Percentiles rank a stretch among this genome's conserved stretches.
Conservation (phyloP, 257 asterid species). For the Coffea canephora region DNA sequence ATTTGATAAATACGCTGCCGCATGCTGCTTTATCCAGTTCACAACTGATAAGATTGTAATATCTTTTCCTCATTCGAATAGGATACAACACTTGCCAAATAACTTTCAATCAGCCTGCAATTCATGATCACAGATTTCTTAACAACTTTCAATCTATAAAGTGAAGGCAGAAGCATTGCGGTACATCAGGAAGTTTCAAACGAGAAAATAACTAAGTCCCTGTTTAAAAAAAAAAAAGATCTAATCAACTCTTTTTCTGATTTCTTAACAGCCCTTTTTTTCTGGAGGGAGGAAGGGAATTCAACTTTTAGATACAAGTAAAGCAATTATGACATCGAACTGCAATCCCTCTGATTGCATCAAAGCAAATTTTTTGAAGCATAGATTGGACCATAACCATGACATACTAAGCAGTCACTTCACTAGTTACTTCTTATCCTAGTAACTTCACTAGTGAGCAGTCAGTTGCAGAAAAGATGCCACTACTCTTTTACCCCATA, state of each 20-base stretch:
- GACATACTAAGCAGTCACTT: neutral
- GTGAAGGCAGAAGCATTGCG: neutral
- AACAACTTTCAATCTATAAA: no score
- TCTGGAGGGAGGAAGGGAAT: no score
- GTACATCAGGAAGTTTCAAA: neutral
- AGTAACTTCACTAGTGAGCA: neutral
- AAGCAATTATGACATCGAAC: neutral
- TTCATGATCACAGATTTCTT: no score
- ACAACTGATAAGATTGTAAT: neutral
- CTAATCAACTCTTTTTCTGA: no score
- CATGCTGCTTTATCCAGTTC: neutral
- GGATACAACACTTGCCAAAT: neutral
- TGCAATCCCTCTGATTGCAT: neutral
- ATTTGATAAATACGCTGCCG: neutral
- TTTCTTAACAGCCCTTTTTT: no score
- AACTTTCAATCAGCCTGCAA: neutral
- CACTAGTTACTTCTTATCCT: no score
- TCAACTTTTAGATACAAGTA: neutral
- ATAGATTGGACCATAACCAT: neutral
- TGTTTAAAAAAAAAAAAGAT: no score
- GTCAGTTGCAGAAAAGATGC: neutral
- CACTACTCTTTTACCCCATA: neutral
- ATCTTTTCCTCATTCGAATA: neutral
- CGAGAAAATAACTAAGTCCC: no score
- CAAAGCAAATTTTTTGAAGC: neutral